Conservation (phyloP, 2,329 filamentous ascomycete genomes). For the Xylogone sp. region DNA sequence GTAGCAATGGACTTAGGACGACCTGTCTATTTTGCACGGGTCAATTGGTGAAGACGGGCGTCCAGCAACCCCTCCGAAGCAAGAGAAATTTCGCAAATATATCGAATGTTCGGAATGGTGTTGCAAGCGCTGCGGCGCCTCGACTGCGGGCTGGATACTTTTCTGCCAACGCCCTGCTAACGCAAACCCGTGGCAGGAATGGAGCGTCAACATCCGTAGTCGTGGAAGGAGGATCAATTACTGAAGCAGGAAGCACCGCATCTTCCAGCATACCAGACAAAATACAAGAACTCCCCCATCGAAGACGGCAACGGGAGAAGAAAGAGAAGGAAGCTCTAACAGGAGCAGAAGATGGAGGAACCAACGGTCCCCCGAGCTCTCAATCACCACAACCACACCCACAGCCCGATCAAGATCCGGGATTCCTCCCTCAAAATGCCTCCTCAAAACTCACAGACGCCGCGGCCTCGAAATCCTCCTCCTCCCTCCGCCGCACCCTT, state of each 20-base stretch:
- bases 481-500: constrained; percentile 53
- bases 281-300: constrained; percentile 24
- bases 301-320: constrained; percentile 20
- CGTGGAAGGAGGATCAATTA: constrained; percentile 11
- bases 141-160: constrained; percentile 23
- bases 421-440: constrained; percentile 41
- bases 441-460: constrained; percentile 52
- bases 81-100: constrained; percentile 20
- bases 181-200: constrained; percentile 15
- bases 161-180: constrained; percentile 21
- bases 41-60: constrained; percentile 6
- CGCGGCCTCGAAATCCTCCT: constrained; percentile 19
- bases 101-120: constrained; percentile 16
- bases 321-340: constrained; percentile 13
- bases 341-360: constrained; percentile 16
- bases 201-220: constrained; percentile 15
- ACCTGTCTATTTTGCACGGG: constrained; percentile 20
- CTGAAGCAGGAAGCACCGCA: constrained; percentile 5
- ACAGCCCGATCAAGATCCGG: constrained; percentile 3
- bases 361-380: no score
- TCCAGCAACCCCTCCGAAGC: background rate
- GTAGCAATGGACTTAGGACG: constrained; percentile 19
- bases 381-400: constrained; percentile 3
- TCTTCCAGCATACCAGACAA: constrained; percentile 5
- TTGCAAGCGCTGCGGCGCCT: constrained; percentile 12